Conservation (phyloP, 805 yeast species). For the Suhomyces sp. region DNA sequence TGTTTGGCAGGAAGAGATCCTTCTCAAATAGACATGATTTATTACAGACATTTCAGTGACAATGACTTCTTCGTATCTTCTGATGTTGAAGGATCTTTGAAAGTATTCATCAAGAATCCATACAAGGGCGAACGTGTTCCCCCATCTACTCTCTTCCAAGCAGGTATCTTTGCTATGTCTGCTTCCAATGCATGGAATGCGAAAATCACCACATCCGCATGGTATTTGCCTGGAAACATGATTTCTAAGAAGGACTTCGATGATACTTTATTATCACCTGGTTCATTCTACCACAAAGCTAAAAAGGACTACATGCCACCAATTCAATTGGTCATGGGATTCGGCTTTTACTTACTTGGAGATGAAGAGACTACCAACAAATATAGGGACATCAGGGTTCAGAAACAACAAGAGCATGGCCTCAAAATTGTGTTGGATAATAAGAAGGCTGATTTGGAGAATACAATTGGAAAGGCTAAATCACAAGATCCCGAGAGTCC, state of each 20-base stretch:
- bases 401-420: slow-evolving; percentile 39
- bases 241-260: slow-evolving; percentile 70
- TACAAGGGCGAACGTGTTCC: slow-evolving; percentile 69
- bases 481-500: background rate
- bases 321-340: slow-evolving; percentile 85
- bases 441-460: slow-evolving; percentile 39
- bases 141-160: slow-evolving; percentile 85
- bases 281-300: slow-evolving; percentile 55
- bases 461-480: slow-evolving; percentile 8
- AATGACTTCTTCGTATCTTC: slow-evolving; percentile 73
- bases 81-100: slow-evolving; percentile 70
- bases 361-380: slow-evolving; percentile 52
- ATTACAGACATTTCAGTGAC: slow-evolving; percentile 70
- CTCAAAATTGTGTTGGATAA: slow-evolving; percentile 34
- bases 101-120: slow-evolving; percentile 82
- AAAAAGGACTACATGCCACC: slow-evolving; percentile 68
- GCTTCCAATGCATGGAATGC: slow-evolving; percentile 89
- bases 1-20: slow-evolving; percentile 86
- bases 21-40: slow-evolving; percentile 75
- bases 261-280: slow-evolving; percentile 58
- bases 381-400: slow-evolving; percentile 25
- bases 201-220: slow-evolving; percentile 77
- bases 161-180: slow-evolving; percentile 80
- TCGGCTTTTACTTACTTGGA: slow-evolving; percentile 74
- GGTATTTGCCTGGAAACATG: slow-evolving; percentile 74